Conservation (phyloP, 2,329 filamentous ascomycete species). For the Hymenotorrendiella dingleyae region DNA sequence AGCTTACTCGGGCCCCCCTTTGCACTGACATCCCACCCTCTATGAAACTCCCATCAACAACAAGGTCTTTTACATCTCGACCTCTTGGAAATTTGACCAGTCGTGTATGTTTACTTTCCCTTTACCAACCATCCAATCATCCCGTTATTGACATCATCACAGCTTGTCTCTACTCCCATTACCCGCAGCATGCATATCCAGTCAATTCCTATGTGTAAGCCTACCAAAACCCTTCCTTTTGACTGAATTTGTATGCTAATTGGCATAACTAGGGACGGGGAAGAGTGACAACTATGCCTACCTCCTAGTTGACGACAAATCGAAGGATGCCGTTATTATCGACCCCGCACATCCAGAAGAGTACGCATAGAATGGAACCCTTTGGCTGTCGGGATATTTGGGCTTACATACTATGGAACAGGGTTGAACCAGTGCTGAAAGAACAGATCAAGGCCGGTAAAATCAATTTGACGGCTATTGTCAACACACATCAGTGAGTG, state of each 20-base stretch:
- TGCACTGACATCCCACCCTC: no score
- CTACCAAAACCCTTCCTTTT: constrained; percentile 31
- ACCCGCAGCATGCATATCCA: constrained; percentile 68
- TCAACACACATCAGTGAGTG: constrained; percentile 94
- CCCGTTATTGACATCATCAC: constrained; percentile 8
- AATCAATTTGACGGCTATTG: constrained; percentile 81
- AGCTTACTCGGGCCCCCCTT: no score
- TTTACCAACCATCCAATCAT: no score
- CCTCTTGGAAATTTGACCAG: no score
- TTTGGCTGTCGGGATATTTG: no score
- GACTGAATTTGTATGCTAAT: neutral
- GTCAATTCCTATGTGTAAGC: constrained; percentile 83
- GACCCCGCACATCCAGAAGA: constrained; percentile 75
- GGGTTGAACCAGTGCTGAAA: constrained; percentile 61
- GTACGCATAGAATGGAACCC: constrained; percentile 52
- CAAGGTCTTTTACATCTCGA: no score
- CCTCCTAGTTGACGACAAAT: constrained; percentile 71
- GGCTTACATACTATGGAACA: no score
- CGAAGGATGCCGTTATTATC: constrained; percentile 71
- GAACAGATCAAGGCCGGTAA: constrained; percentile 63
- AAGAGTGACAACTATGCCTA: constrained; percentile 81
- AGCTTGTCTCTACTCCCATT: constrained; percentile 13
- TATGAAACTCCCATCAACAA: no score
- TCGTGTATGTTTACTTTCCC: no score
- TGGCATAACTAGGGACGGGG: constrained; percentile 56